phyloP scores from a whole-genome alignment of 2,329 filamentous ascomycete genomes.

The Periconia sp. region DNA sequence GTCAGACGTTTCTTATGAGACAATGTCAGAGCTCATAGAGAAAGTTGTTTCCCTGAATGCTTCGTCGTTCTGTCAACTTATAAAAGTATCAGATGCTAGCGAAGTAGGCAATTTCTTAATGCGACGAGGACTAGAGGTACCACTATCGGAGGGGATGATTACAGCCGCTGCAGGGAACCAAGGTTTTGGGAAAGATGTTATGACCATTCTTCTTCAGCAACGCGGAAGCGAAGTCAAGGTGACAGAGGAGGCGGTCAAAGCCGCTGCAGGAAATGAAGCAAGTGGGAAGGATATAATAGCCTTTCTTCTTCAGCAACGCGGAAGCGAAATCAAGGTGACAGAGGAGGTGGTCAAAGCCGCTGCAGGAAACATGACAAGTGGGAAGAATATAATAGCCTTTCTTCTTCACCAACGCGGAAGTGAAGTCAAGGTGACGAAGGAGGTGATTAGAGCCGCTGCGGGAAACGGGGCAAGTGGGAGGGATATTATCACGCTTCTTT shows the following conservation, averaged over 20 bases:
- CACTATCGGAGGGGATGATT: neutral
- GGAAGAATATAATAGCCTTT: too few species aligned
- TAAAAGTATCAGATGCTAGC: too few species aligned
- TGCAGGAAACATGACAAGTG: too few species aligned
- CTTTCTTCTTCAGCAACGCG: neutral
- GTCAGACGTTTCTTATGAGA: neutral
- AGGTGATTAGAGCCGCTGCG: neutral
- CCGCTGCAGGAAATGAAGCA: neutral
- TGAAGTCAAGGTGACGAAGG: neutral
- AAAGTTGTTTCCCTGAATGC: neutral
- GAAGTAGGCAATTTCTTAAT: neutral
- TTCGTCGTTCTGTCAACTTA: neutral
- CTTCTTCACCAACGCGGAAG: neutral
- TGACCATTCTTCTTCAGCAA: neutral
- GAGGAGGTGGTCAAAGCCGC: neutral
- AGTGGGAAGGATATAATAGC: neutral
- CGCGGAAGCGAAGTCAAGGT: neutral
- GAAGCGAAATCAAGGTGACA: slow-evolving; percentile 1
- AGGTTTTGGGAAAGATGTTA: neutral
- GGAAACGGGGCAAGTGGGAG: too few species aligned
- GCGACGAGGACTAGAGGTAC: neutral
- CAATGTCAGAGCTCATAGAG: neutral
- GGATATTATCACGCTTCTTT: too few species aligned
- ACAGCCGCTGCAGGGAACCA: neutral
- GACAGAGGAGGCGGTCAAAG: neutral